Percentiles rank a stretch among this genome's conserved stretches.
Evolutionary conservation across 177 flowering plant species (phyloP).

Genomic region (Telopea speciosissima): DNA sequence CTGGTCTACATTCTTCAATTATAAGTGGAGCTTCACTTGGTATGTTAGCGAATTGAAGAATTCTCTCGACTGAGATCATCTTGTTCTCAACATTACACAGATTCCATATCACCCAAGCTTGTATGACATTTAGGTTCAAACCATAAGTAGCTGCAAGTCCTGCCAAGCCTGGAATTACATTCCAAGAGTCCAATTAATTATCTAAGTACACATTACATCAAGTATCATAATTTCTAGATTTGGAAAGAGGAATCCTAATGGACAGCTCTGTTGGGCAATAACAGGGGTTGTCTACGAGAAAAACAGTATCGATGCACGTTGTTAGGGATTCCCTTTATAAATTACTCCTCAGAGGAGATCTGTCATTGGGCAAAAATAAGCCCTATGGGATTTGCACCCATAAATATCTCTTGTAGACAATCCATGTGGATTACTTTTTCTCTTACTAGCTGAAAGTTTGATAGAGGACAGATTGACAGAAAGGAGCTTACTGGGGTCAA

Average conservation of each 20-base stretch:
- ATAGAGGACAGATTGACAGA: not conserved
- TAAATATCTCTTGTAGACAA: not conserved
- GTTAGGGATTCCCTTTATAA: too few species aligned
- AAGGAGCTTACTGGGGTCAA: conserved; percentile 66
- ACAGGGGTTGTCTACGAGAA: not conserved
- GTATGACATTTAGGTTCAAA: conserved; percentile 67
- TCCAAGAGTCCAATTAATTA: conserved; percentile 4
- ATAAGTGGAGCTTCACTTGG: conserved; percentile 87
- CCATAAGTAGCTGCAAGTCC: conserved; percentile 87
- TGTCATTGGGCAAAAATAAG: too few species aligned
- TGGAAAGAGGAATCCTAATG: not conserved
- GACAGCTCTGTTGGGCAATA: not conserved
- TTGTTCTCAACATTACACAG: conserved; percentile 83
- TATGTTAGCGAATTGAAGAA: conserved; percentile 56
- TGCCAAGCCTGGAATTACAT: conserved; percentile 52
- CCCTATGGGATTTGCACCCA: not conserved
- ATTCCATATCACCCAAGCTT: conserved; percentile 82
- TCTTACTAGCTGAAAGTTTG: not conserved
- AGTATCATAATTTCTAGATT: not conserved
- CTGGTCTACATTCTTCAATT: conserved; percentile 47
- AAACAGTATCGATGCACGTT: too few species aligned
- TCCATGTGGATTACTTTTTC: not conserved
- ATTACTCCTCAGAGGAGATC: not conserved
- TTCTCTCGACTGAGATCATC: conserved; percentile 85
- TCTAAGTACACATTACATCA: not conserved